A percentile compares a stretch with the other conserved stretches of the same genome.
Conservation (phyloP, 2,329 filamentous ascomycete genomes). For the Hymenoscyphus repandus region DNA sequence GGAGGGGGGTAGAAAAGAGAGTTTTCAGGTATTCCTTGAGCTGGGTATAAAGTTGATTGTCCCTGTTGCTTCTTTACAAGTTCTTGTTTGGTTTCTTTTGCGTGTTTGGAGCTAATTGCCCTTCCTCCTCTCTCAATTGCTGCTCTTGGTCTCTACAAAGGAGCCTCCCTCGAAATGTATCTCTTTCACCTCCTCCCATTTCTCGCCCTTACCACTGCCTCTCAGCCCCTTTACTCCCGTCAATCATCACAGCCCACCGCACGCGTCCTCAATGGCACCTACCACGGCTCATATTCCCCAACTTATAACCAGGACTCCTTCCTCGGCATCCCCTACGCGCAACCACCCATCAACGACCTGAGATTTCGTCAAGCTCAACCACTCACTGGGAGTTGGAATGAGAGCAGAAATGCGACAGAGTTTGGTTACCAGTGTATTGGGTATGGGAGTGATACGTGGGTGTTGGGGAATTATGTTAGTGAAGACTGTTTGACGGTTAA, state of each 20-base stretch:
- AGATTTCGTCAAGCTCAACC: constrained; percentile 9
- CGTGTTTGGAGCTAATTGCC: no score
- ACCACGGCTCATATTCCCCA: constrained; percentile 12
- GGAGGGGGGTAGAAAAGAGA: no score
- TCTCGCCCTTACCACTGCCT: neutral
- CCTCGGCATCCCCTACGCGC: constrained; percentile 19
- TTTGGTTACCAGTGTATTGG: neutral
- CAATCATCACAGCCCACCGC: constrained; percentile 9
- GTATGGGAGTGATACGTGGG: neutral
- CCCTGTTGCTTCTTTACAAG: no score
- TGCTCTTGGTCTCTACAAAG: no score
- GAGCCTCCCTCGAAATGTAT: no score
- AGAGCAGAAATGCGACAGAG: constrained; percentile 5
- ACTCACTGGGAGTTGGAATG: constrained; percentile 11
- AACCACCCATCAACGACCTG: constrained; percentile 10
- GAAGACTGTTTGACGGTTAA: constrained; percentile 46
- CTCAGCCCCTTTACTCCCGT: neutral
- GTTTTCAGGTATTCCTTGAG: no score
- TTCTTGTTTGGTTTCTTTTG: no score
- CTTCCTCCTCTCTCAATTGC: no score
- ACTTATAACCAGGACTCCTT: constrained; percentile 20
- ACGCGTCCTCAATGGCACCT: constrained; percentile 19
- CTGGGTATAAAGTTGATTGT: no score
- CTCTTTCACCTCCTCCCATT: neutral
- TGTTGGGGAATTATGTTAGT: neutral